A percentile compares a stretch with the other conserved stretches of the same genome.
Evolutionary conservation across 306 rosid species (phyloP).

Genomic region (Sesbania bispinosa): DNA sequence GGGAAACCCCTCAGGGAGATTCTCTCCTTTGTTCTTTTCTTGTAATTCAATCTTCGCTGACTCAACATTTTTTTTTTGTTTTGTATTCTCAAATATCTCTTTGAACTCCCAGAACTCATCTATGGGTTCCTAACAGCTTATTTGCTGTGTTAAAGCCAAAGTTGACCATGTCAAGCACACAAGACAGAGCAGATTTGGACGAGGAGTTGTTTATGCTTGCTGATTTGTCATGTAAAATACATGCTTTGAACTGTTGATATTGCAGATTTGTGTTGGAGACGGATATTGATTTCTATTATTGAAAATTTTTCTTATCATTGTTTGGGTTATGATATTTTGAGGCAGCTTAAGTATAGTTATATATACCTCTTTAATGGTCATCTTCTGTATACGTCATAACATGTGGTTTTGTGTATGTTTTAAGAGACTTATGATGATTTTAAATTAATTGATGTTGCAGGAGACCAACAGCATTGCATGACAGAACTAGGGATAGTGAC

Average conservation of each 20-base stretch:
- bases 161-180: too few species aligned
- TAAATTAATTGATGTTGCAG: constrained; percentile 44
- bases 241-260: background rate
- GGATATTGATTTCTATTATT: background rate
- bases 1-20: background rate
- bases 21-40: background rate
- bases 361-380: background rate
- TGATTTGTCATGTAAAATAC: too few species aligned
- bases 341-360: background rate
- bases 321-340: background rate
- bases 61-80: background rate
- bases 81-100: background rate
- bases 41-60: background rate
- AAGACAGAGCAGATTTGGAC: background rate
- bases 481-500: constrained; percentile 88
- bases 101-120: background rate
- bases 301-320: background rate
- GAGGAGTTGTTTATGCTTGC: background rate
- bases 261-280: background rate
- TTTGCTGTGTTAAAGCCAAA: too few species aligned
- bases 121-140: background rate
- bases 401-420: background rate
- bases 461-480: constrained; percentile 93
- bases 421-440: constrained; percentile 5
- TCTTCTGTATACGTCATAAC: constrained; percentile 7